A percentile compares a stretch with the other conserved stretches of the same genome.
These are phyloP conservation scores for Penicillium polonicum DNA, from an alignment of 2,329 filamentous ascomycete species.

Conservation along the genomic window DNA sequence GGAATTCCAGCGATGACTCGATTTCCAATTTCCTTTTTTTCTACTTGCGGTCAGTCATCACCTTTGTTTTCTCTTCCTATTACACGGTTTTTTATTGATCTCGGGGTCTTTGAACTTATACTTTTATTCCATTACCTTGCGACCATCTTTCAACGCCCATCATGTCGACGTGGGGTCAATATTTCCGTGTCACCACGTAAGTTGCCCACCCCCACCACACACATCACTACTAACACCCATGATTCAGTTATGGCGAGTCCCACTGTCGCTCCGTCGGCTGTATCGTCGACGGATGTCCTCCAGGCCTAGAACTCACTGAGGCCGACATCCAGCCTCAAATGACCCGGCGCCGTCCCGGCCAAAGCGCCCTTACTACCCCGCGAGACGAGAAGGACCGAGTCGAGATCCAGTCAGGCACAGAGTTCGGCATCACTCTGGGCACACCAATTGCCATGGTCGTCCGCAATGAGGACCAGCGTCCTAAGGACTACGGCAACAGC, in stretches of 20 bases:
- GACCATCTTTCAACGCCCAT: conserved; percentile 26
- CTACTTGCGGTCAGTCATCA: neutral
- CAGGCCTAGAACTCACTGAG: conserved; percentile 81
- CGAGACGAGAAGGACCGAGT: conserved; percentile 90
- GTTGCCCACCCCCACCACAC: conserved; percentile 31
- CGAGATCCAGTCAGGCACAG: conserved; percentile 87
- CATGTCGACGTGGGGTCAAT: conserved; percentile 86
- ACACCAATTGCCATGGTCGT: conserved; percentile 88
- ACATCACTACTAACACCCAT: conserved; percentile 21
- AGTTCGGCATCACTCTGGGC: conserved; percentile 84
- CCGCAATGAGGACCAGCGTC: conserved; percentile 87
- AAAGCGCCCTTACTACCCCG: conserved; percentile 86
- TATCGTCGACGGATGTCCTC: conserved; percentile 90
- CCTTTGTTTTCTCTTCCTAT: neutral
- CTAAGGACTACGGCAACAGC: conserved; percentile 82
- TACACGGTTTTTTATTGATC: conserved; percentile 6
- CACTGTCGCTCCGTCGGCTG: conserved; percentile 92
- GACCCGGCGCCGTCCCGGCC: conserved; percentile 83
- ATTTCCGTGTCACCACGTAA: conserved; percentile 80
- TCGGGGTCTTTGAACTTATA: neutral
- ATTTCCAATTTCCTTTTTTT: conserved; percentile 13
- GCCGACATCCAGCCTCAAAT: conserved; percentile 91
- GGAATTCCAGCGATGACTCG: conserved; percentile 26
- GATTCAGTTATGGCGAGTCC: conserved; percentile 69
- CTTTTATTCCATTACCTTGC: neutral